phyloP scores from a whole-genome alignment of 176 grass and related monocot genomes.

The Oryza meridionalis region DNA sequence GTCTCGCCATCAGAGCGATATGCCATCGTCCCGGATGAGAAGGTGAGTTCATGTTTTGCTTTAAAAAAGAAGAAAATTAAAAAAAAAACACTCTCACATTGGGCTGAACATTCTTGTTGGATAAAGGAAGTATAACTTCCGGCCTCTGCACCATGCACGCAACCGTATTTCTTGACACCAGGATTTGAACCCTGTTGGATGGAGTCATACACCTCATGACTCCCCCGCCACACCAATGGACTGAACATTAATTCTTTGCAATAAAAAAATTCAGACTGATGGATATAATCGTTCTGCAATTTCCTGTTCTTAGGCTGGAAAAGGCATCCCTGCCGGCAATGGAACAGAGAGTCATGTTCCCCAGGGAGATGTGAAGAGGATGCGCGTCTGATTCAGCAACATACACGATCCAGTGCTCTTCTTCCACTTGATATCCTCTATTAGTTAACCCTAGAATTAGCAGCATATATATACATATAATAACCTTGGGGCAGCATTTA shows the following conservation, averaged over 20 bases:
- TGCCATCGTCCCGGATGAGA: conserved; percentile 77
- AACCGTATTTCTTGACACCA: too few relatives aligned
- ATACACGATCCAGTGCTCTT: neutral
- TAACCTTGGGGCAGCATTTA: conserved; percentile 4
- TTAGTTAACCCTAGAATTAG: conserved; percentile 5
- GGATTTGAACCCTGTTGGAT: too few relatives aligned
- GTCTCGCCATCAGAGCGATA: conserved; percentile 71
- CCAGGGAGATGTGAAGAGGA: conserved; percentile 60
- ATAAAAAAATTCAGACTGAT: conserved; percentile 5
- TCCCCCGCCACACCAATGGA: neutral
- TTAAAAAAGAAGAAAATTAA: neutral
- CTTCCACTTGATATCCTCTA: neutral
- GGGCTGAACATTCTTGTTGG: neutral
- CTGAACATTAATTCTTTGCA: neutral
- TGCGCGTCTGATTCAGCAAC: conserved; percentile 51
- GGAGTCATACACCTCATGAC: too few relatives aligned
- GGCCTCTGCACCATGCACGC: too few relatives aligned
- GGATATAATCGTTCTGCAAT: neutral
- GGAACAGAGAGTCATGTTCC: conserved; percentile 51
- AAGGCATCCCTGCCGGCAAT: conserved; percentile 38
- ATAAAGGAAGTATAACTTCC: too few relatives aligned
- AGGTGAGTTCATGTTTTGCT: conserved; percentile 48
- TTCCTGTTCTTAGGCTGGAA: conserved; percentile 43
- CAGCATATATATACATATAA: neutral
- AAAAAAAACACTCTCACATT: neutral